Base-by-base conservation (phyloP, 2,329 filamentous ascomycete genomes). In the Ilyonectria destructans region DNA sequence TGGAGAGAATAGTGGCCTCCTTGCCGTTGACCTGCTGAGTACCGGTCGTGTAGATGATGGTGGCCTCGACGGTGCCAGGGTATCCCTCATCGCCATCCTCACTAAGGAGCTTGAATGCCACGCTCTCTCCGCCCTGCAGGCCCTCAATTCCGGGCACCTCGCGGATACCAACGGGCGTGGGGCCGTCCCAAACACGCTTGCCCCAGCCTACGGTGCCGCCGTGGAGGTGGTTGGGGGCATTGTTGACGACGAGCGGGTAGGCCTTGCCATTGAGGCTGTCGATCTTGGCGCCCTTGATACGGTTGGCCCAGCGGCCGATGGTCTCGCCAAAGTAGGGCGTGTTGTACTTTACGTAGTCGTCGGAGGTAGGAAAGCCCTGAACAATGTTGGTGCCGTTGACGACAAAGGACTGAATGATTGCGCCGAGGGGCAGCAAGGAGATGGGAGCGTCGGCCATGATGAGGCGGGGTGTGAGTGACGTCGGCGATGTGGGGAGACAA, bases 321-420 rank as follows among this genome's bases (percentile, higher is more conserved):
- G 94, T 98, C 80, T 96, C 95, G 71, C 96, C 96, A 79, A 97
- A 98, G 85, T 91, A 95, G 2, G 93, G 91, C 12, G 82, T 84
- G 83, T 96, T 96, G 85, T 95, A 85, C 74, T 89, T 83, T 71
- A 88, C 88, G 84, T 98, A 98, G 68, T 91, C 89, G 51, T 92
- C 89, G 60, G 92, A 88, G 15, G 87, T 90, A 19, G 93, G 89
- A 83, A 98, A 98, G 60, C 92, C 91, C 74, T 96, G 93, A 23
- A 98, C 95, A 72, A 99, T 96, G 84, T 98, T 96, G 79, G 89
- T 85, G 71, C 90, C 92, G 67, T 88, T 92, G 74, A 98, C 88
- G 55, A 86, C 88, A 84, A 98, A 92, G 77, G 93, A 89, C 80
- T 98, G 91, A 79, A 96, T 91, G 79, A 94, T 93, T 75, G 92